Base-by-base conservation (phyloP, 73 alveolate genomes). In the Diophrys sp. region DNA sequence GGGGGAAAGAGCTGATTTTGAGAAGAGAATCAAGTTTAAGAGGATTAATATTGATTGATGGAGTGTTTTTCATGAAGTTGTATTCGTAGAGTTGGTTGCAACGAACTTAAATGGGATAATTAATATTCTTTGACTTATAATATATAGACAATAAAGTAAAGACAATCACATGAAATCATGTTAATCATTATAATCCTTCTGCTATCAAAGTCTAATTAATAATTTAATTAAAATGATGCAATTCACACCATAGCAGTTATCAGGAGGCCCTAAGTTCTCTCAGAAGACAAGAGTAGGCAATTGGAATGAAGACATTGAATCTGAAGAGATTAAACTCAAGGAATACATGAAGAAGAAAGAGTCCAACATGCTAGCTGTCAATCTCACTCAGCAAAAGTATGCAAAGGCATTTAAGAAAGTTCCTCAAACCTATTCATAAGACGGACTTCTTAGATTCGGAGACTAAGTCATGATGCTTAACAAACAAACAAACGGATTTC, bases 201-300 rank as follows among this genome's bases (percentile, higher is more conserved):
- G n/a, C n/a, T n/a, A n/a, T n/a, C n/a, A n/a, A n/a, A n/a, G n/a
- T n/a, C n/a, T n/a, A n/a, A 71, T 31, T 76, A 44, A 33, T 56
- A 87, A 81, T 2, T 74, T 81, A 32, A 82, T 81, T 44, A 29
- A 66, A 73, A 86, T 74, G 84, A 90, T 90, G 96, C 74, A 86
- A 82, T 94, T 91, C 83, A 94, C 98, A 30, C 96, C 97, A 33
- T 92, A 94, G 84, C 96, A 94, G 90, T 80, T 94, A 1, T 77
- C 88, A n/a, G 98, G 98, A 23, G 98, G 98, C 28, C 93, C 93
- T 0, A 87, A 75, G 77, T 93, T 70, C 83, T n/a, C 70, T 70
- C 96, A 87, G 83, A 90, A 93, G 81, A 87, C 97, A 14, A 88
- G 94, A 75, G 89, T 94, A 14, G 98, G 98, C 26, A 94, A 94